Evolutionary conservation across 495 filamentous ascomycete species (phyloP), one percentile per base, ranked within the genome.

Genomic region (Platismatia glauca): DNA sequence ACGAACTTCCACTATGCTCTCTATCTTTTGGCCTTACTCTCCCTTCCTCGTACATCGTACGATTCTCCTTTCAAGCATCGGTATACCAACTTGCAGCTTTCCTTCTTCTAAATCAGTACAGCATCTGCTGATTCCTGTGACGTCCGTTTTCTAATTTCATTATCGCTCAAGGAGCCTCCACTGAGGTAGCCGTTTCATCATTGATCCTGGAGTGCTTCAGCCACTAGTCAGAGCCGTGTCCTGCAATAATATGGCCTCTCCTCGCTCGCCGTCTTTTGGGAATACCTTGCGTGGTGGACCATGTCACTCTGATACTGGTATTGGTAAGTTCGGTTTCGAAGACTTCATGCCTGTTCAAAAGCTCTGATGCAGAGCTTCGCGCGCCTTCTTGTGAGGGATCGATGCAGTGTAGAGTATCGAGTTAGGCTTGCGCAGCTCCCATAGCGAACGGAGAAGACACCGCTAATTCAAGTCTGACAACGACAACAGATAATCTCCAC

Each of bases 41-140:
- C 50, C n/a, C 5, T 3, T 20, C 46, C 50, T 56, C 20, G 22
- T 34, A 27, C 52, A 34, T 56, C 35, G 29, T 37, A 61, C 27
- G 22, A 44, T 55, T 55, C 18, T 20, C 50, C 50, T 56, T 38
- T 20, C 31, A 24, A 34, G 50, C 37, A 56, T 62, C 29, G 29
- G 48, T 39, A 56, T 62, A 62, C 50, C 60, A 55, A 41, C 15
- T 56, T 12, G 29, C 60, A 62, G 20, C 39, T 33, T 62, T 56
- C 56, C 38, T 41, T 16, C 20, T 46, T 9, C 52, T n/a, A 16
- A 35, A 12, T 39, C 38, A 52, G 55, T 35, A 41, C 37, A 55
- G 12, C 33, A 20, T 22, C 27, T 7, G 5, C 41, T 11, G 24
- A 20, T 1, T 37, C 18, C 20, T 31, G 16, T 55, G 15, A 22